Conservation (phyloP, 306 rosid species). For the Arachis stenosperma region DNA sequence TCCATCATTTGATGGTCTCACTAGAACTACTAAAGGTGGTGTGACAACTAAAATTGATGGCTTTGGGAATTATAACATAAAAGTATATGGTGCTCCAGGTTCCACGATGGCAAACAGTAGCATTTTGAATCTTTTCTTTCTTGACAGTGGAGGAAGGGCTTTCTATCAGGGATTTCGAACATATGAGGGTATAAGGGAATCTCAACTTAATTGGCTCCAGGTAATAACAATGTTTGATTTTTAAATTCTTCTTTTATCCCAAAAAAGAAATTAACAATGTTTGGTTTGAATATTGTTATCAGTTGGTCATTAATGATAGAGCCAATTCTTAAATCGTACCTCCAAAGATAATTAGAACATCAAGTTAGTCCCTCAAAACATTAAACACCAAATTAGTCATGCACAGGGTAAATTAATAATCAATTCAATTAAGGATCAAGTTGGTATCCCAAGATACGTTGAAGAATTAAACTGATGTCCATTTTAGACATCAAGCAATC, state of each 20-base stretch:
- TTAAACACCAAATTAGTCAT: not conserved
- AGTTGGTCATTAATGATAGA: slow-evolving; percentile 5
- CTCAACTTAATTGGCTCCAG: slow-evolving; percentile 91
- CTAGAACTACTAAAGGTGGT: slow-evolving; percentile 40
- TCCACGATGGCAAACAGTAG: slow-evolving; percentile 75
- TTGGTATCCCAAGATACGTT: not conserved
- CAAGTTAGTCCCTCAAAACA: not conserved
- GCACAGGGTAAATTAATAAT: not conserved
- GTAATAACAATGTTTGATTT: slow-evolving; percentile 43
- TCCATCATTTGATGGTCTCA: slow-evolving; percentile 48
- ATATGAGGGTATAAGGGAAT: slow-evolving; percentile 86
- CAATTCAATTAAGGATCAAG: not conserved
- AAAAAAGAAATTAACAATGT: too few relatives aligned
- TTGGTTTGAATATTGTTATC: not conserved
- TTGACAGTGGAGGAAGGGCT: slow-evolving; percentile 85
- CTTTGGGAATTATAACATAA: slow-evolving; percentile 78
- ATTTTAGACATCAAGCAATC: not conserved
- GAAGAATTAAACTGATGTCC: not conserved
- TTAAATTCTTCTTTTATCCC: too few relatives aligned
- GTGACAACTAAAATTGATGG: slow-evolving; percentile 60
- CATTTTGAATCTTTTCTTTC: slow-evolving; percentile 81
- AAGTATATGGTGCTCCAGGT: slow-evolving; percentile 79
- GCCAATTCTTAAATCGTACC: not conserved
- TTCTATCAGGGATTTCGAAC: slow-evolving; percentile 71
- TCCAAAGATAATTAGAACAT: not conserved